These are phyloP conservation scores for Neurospora pannonica DNA, from an alignment of 495 filamentous ascomycete genomes.

Conservation along the genomic window DNA sequence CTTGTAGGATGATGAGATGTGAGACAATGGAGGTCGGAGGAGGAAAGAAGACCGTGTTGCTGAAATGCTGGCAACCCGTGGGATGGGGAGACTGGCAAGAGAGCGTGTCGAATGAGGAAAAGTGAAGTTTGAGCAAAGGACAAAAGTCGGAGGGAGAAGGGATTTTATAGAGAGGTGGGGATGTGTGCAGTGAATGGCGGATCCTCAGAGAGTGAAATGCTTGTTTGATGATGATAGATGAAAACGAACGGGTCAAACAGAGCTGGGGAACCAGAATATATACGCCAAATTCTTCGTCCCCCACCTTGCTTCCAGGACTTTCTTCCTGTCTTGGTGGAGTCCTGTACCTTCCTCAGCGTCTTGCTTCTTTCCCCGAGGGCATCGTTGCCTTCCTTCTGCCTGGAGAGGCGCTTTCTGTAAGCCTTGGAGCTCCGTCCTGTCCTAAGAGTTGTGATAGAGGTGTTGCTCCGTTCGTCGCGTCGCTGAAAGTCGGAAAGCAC, in stretches of 20 bases:
- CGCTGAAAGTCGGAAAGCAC: background rate
- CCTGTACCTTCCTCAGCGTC: background rate
- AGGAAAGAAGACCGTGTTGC: background rate
- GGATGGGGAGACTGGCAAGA: background rate
- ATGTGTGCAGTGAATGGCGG: background rate
- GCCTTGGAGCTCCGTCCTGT: background rate
- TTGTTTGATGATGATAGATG: background rate
- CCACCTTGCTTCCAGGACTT: background rate
- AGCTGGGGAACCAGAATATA: background rate
- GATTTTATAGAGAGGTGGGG: background rate
- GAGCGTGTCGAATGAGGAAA: background rate
- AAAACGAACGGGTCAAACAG: background rate
- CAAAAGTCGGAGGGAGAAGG: background rate
- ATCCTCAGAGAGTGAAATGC: background rate
- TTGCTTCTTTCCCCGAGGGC: background rate
- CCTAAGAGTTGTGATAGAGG: background rate
- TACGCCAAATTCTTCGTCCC: background rate
- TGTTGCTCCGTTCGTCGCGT: background rate
- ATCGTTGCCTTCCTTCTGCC: background rate
- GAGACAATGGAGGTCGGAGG: background rate
- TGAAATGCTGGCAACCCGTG: background rate
- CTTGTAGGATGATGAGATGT: background rate
- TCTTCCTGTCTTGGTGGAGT: background rate
- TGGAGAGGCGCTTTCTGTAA: background rate
- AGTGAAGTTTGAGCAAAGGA: background rate